Evolutionary conservation across 805 yeast species (phyloP), one percentile per base, ranked within the genome.

Genomic region (Ogataea degrootiae): DNA sequence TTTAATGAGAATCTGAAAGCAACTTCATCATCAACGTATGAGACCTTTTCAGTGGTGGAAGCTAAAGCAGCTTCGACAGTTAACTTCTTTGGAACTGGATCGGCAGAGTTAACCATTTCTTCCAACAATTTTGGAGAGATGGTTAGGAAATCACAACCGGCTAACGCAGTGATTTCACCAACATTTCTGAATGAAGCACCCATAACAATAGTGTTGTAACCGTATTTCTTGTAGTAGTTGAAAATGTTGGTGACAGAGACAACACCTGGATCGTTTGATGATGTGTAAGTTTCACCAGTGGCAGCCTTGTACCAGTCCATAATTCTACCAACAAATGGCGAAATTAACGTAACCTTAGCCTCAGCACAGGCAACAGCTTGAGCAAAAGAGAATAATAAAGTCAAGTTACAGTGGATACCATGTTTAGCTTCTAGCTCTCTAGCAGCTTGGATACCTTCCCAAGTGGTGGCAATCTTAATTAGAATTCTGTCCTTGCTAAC

Each of bases 301-400:
- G 79, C 69, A 60, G 92, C 94, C 80, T 92, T 92, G 87, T 80
- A 89, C 96, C 97, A 94, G 74, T 94, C 99, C 71, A 92, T 79
- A 71, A 94, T 94, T 80, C 99, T 89, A 65, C 99, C 99, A 56
- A 94, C 99, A 67, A 94, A 94, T 60, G 99, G 99, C 40, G 99
- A 94, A 65, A 94, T 92, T 71, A 94, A 80, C 50, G 98, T 92
- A 61, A 89, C 92, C 54, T 83, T 72, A 60, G 98, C 99, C 77
- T 94, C 99, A 58, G 99, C 99, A 76, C 92, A 86, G 49, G 99
- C 97, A 66, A 94, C 97, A 57, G 99, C 99, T 77, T 94, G 99
- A 48, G 82, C 87, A 66, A 89, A 88, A 37, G 97, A 87, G 84
- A 94, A 94, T 66, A 94, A 79, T 61, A 94, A 75, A 49, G 99